A percentile compares a stretch with the other conserved stretches of the same genome.
Evolutionary conservation across 139 green algal species (phyloP).

Genomic region (Volvox reticuliferus): DNA sequence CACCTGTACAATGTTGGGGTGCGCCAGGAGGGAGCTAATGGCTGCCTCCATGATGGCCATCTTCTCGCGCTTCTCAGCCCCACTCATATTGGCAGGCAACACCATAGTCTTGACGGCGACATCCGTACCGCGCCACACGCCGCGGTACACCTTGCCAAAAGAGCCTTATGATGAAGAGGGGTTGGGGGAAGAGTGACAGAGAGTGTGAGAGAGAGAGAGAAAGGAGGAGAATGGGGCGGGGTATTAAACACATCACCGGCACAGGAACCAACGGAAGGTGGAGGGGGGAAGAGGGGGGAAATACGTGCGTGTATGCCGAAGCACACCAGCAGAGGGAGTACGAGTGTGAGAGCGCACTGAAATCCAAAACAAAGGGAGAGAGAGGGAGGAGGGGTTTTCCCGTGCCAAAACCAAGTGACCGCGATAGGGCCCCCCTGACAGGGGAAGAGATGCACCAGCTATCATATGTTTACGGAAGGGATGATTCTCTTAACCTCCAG

Average conservation of each 20-base stretch:
- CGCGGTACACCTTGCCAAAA: constrained; percentile 56
- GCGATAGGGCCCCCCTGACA: too few relatives aligned
- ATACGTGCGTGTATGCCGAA: neutral
- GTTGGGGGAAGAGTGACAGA: neutral
- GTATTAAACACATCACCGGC: too few relatives aligned
- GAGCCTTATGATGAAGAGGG: neutral
- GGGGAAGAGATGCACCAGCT: too few relatives aligned
- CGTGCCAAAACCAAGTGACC: too few relatives aligned
- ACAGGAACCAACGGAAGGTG: too few relatives aligned
- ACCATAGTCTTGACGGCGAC: constrained; percentile 62
- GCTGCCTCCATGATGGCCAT: constrained; percentile 66
- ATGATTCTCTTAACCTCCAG: too few relatives aligned
- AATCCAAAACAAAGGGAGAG: too few relatives aligned
- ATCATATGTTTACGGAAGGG: too few relatives aligned
- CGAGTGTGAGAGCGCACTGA: too few relatives aligned
- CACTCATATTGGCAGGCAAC: constrained; percentile 55
- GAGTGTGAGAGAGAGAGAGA: too few relatives aligned
- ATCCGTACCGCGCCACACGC: constrained; percentile 30
- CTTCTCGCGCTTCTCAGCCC: constrained; percentile 67
- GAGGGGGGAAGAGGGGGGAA: neutral
- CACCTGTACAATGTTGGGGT: constrained; percentile 64
- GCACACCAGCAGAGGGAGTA: neutral
- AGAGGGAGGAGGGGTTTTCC: too few relatives aligned
- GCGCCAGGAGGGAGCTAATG: constrained; percentile 53
- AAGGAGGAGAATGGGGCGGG: too few relatives aligned